Evolutionary conservation across 2,329 filamentous ascomycete species (phyloP).

Genomic region (Aspergillus jensenii): DNA sequence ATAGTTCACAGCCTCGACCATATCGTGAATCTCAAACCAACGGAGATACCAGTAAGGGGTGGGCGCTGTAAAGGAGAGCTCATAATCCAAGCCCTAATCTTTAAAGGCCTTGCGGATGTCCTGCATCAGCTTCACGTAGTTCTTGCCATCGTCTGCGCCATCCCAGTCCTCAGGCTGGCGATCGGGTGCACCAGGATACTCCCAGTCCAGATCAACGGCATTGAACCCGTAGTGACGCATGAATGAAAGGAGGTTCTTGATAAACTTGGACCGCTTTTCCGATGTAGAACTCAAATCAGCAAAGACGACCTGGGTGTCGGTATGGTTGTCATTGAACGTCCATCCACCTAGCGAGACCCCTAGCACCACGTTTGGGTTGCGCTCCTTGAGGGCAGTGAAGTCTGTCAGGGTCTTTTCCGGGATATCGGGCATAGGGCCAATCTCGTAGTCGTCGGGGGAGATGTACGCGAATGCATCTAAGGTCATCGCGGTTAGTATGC

Average conservation of each 20-base stretch:
- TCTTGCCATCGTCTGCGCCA: not conserved
- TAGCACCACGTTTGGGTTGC: not conserved
- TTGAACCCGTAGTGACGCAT: conserved; percentile 19
- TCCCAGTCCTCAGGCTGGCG: conserved; percentile 9
- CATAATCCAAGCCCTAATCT: conserved; percentile 1
- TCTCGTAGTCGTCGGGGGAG: conserved; percentile 1
- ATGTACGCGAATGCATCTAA: conserved; percentile 14
- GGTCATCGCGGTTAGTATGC: not conserved
- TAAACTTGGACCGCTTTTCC: not conserved
- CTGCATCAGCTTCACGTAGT: conserved; percentile 11
- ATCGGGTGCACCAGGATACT: conserved; percentile 15
- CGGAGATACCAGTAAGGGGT: conserved; percentile 19
- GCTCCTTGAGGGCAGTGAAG: conserved; percentile 8
- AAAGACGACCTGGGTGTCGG: conserved; percentile 6
- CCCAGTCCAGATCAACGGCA: conserved; percentile 23
- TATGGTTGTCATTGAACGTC: conserved; percentile 14
- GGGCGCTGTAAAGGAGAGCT: conserved; percentile 16
- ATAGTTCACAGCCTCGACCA: conserved; percentile 6
- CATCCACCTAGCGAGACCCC: conserved; percentile 14
- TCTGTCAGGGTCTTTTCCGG: not conserved
- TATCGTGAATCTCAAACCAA: conserved; percentile 13
- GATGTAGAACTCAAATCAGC: not conserved
- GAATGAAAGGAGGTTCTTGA: conserved; percentile 1
- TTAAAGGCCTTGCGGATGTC: conserved; percentile 10
- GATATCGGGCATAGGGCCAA: conserved; percentile 1